Base-by-base conservation (phyloP, 1,284 basidiomycete species). In the Tilletia indica region DNA sequence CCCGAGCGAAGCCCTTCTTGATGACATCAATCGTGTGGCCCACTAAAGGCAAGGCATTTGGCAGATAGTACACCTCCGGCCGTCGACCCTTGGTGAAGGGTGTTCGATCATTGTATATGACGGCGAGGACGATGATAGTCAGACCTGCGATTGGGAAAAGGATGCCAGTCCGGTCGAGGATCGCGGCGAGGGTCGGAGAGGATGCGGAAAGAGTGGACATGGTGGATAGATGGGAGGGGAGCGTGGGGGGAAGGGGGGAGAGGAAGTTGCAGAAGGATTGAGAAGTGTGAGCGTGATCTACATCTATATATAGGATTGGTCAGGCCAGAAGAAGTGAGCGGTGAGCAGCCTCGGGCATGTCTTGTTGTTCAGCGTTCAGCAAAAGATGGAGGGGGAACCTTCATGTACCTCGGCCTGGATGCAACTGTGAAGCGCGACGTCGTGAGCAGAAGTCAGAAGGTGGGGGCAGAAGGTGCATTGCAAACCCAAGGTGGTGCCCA, bases 151-250 rank as follows among this genome's bases (percentile, higher is more conserved):
- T 86, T 73, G 82, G 79, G 38, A 71, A 78, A 34, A 86, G 86
- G 86, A 86, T 77, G 68, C 76, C 86, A 42, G 72, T 86, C 21
- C 74, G 73, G 3, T 83, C 83, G 25, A 84, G 78, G 19, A 78
- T 80, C 16, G 80, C 80, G 25, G 79, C 75, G n/a, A 75, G 77
- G 3, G 86, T 85, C 81, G 80, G 82, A 3, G 78, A 83, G 71
- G 86, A 86, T 73, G 73, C 86, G 69, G 86, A 86, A 78, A 86
- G 86, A 71, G 83, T 83, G 51, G 80, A 86, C 75, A 86, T 86
- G 75, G 85, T 85, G 84, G 77, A 81, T 68, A 76, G 85, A 68
- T 69, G 86, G 74, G 86, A 85, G 70, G 76, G 80, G 47, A 72
- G 82, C 42, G 42, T 45, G 42, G 12, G 42, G 6, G 12, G 42